phyloP scores from a whole-genome alignment of 805 yeast genomes.

The Metschnikowia koreensis region DNA sequence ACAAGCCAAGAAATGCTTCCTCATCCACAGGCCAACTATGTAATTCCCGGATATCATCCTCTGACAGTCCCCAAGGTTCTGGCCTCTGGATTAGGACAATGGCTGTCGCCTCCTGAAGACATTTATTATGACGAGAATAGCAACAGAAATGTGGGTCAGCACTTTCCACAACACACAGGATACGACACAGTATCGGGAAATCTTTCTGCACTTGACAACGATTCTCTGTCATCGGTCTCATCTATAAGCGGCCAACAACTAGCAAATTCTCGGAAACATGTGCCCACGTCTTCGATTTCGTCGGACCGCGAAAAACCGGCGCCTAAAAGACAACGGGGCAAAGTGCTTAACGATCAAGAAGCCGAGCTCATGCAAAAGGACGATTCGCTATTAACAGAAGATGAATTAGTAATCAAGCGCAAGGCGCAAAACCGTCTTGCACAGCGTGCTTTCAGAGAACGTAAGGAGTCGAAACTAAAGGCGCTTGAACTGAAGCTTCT shows the following conservation, averaged over 20 bases:
- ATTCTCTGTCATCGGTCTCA: constrained; percentile 10
- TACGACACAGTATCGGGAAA: neutral
- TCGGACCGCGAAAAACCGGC: neutral
- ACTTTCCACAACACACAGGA: neutral
- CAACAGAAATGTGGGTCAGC: neutral
- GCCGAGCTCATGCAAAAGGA: constrained; percentile 35
- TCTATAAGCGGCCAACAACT: constrained; percentile 1
- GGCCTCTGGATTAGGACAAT: neutral
- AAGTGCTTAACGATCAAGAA: constrained; percentile 30
- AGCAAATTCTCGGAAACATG: neutral
- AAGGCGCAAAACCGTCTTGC: constrained; percentile 85
- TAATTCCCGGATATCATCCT: constrained; percentile 6
- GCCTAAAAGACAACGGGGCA: constrained; percentile 4
- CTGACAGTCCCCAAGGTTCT: constrained; percentile 1
- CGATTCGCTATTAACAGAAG: constrained; percentile 38
- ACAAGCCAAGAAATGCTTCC: neutral
- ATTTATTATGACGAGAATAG: neutral
- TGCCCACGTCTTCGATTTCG: neutral
- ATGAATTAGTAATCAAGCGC: constrained; percentile 51
- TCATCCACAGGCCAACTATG: neutral
- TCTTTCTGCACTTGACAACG: neutral
- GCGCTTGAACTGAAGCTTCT: constrained; percentile 61
- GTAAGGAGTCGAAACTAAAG: constrained; percentile 69
- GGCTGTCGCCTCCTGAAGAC: constrained; percentile 9
- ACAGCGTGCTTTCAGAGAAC: constrained; percentile 81